Evolutionary conservation across 371 early-diverging fungal species (phyloP).

Genomic region (Coemansia sp.): DNA sequence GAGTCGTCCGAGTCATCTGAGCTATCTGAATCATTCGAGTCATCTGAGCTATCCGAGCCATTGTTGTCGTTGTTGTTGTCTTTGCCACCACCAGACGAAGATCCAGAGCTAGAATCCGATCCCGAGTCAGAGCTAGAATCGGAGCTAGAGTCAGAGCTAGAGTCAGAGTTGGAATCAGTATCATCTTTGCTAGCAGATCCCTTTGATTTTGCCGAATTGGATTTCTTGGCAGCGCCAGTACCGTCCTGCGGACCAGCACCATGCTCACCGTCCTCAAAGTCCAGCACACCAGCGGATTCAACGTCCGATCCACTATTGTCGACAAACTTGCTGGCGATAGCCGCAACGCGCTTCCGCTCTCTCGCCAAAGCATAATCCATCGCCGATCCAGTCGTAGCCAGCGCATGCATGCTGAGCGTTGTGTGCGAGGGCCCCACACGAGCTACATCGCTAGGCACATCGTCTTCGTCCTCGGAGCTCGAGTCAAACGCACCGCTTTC

Average conservation of each 20-base stretch:
- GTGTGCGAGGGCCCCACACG: no score
- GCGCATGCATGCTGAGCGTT: neutral
- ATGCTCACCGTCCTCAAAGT: neutral
- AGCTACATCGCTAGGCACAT: neutral
- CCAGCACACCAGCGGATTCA: neutral
- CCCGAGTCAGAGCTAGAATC: slow-evolving; percentile 1
- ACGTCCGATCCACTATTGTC: neutral
- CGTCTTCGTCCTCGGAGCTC: slow-evolving; percentile 16
- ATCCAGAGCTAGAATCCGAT: no score
- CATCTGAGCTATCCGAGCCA: neutral
- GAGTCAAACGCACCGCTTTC: slow-evolving; percentile 42
- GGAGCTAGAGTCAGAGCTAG: slow-evolving; percentile 1
- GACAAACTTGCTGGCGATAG: slow-evolving; percentile 19
- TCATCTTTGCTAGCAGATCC: slow-evolving; percentile 6
- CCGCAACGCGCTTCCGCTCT: slow-evolving; percentile 37
- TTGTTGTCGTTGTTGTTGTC: slow-evolving; percentile 3
- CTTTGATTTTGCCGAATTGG: slow-evolving; percentile 3
- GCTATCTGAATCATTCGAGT: neutral
- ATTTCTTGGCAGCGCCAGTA: neutral
- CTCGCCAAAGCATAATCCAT: slow-evolving; percentile 1
- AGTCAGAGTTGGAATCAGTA: neutral
- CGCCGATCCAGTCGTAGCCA: neutral
- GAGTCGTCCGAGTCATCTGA: neutral
- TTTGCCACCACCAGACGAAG: neutral
- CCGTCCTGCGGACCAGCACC: slow-evolving; percentile 8